Evolutionary conservation across 1,139 yeast genomes (phyloP), one percentile per base, ranked within the genome.

Genomic region (Candida frijolesensis): DNA sequence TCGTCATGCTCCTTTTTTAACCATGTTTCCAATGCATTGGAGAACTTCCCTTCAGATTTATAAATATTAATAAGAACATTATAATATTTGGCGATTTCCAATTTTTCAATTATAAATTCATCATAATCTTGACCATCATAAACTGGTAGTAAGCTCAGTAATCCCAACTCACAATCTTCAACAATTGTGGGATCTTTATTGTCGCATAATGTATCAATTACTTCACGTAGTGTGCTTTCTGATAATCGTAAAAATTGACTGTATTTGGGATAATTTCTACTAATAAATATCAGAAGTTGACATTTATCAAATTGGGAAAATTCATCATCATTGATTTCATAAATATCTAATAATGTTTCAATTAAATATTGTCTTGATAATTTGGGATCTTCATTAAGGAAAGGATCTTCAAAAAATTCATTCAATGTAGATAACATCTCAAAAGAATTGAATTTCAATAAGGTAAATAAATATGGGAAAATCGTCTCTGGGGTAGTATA

Each of bases 251-350:
- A 76, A 56, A 87, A 90, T 64, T 91, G 97, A 2, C 83, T 74
- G 62, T 87, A 91, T 63, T 90, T 90, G 2, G 96, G 85, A 54
- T 85, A 83, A 61, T 88, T 89, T 48, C 92, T 64, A 0, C 90
- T 88, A 30, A 91, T 70, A 60, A 91, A 91, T 6, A 89, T 79
- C 14, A 88, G 78, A 50, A 89, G 66, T 51, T 78, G 78, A 19
- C 71, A 65, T 16, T 57, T 60, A 57, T 81, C 80, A 34, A 51
- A 48, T 3, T 64, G 66, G 1, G 63, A 49, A 40, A 80, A 73
- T 6, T 61, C 64, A 1, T 57, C 57, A 4, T 58, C 57, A 40
- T 72, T 68, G 12, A 67, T 66, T 7, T 70, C 73, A 59, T 63
- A 79, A 3, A 83, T 65, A 44, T 84, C 88, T n/a, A 84, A 63